These are phyloP conservation scores for Claviceps quebecensis DNA, from an alignment of 2,329 filamentous ascomycete species.

Conservation along the genomic window DNA sequence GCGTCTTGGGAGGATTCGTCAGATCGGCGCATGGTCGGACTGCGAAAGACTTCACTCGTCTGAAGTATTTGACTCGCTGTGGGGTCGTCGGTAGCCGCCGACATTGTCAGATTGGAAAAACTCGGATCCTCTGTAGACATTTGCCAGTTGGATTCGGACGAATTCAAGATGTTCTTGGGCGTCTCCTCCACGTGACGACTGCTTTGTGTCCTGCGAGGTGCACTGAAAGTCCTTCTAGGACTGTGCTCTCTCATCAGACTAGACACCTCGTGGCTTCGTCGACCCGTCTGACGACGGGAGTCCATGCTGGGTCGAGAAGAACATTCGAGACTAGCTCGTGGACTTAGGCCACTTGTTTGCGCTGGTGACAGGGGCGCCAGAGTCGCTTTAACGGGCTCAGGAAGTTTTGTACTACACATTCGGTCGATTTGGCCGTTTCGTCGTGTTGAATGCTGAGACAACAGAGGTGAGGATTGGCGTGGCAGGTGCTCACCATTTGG, in stretches of 20 bases:
- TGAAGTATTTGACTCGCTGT: slow-evolving; percentile 85
- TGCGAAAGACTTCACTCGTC: slow-evolving; percentile 77
- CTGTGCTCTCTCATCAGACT: slow-evolving; percentile 26
- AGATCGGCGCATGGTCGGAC: slow-evolving; percentile 51
- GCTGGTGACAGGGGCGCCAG: slow-evolving; percentile 36
- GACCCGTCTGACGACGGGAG: slow-evolving; percentile 29
- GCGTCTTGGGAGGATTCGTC: slow-evolving; percentile 22
- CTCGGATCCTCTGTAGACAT: slow-evolving; percentile 60
- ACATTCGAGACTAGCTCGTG: slow-evolving; percentile 40
- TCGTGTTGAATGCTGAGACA: slow-evolving; percentile 9
- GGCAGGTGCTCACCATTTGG: neutral
- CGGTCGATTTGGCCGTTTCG: slow-evolving; percentile 15
- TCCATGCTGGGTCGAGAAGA: slow-evolving; percentile 39
- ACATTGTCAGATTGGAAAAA: slow-evolving; percentile 54
- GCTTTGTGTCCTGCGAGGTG: slow-evolving; percentile 37
- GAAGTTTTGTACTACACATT: slow-evolving; percentile 27
- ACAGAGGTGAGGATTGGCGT: neutral
- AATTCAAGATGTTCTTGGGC: slow-evolving; percentile 42
- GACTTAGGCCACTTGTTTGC: slow-evolving; percentile 30
- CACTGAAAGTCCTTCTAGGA: slow-evolving; percentile 49
- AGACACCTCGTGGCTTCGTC: slow-evolving; percentile 40
- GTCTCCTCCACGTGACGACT: slow-evolving; percentile 26
- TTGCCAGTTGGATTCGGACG: slow-evolving; percentile 62
- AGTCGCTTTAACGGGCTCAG: slow-evolving; percentile 47
- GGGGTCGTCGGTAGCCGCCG: slow-evolving; percentile 56